Conservation (phyloP, 768 basidiomycete genomes). For the Leucocoprinus leucothites region DNA sequence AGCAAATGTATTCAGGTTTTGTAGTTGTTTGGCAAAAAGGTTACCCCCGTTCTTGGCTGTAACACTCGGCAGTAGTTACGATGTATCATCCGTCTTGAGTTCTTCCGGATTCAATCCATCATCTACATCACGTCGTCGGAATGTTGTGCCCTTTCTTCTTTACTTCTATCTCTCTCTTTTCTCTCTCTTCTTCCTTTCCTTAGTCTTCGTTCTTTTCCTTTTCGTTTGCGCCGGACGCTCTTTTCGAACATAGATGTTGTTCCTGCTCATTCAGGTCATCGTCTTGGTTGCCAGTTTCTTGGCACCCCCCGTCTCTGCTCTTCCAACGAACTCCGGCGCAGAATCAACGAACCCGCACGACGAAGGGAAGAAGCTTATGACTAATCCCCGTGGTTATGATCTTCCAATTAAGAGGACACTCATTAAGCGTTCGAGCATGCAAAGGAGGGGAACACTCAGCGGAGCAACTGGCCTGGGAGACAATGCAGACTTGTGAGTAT, state of each 20-base stretch:
- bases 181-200: constrained; percentile 8
- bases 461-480: constrained; percentile 34
- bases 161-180: not conserved
- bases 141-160: no score
- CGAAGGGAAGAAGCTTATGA: not conserved
- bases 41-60: no score
- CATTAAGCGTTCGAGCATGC: constrained; percentile 14
- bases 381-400: constrained; percentile 17
- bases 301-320: constrained; percentile 16
- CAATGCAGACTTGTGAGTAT: constrained; percentile 32
- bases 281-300: constrained; percentile 17
- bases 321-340: constrained; percentile 8
- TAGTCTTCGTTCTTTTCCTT: constrained; percentile 14
- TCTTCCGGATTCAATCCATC: no score
- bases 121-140: not conserved
- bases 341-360: not conserved
- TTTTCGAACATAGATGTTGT: constrained; percentile 15
- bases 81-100: no score
- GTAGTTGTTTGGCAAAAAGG: no score
- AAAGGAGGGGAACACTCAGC: constrained; percentile 25
- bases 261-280: constrained; percentile 10
- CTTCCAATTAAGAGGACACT: constrained; percentile 21
- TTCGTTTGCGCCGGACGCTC: constrained; percentile 25
- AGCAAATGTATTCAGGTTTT: no score
- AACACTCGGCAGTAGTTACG: no score